These are phyloP conservation scores for Bauhinia variegata DNA, from an alignment of 306 rosid genomes.

Conservation along the genomic window DNA sequence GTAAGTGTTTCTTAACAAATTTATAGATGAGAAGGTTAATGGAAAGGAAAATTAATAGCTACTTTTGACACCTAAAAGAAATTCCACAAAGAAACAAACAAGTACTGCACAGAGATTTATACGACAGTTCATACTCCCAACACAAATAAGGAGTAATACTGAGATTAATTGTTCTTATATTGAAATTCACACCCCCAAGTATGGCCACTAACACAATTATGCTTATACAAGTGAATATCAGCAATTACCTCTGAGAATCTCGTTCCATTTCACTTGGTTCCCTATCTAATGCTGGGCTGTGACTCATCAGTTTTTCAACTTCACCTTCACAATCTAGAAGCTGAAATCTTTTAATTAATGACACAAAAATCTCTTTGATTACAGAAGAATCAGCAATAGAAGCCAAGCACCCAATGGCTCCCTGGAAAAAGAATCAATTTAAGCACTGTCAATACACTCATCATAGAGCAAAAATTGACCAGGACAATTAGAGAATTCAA, in stretches of 20 bases:
- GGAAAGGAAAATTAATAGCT: neutral
- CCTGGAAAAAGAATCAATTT: conserved; percentile 51
- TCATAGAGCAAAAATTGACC: conserved; percentile 19
- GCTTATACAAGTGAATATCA: conserved; percentile 15
- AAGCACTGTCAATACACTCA: conserved; percentile 8
- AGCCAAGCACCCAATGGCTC: conserved; percentile 84
- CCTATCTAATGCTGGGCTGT: conserved; percentile 34
- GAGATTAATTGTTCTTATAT: neutral
- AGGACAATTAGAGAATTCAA: conserved; percentile 15
- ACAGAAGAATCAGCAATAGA: conserved; percentile 74
- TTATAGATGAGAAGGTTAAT: neutral
- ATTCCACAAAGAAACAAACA: neutral
- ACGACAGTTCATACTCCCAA: neutral
- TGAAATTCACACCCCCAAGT: neutral
- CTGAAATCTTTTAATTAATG: conserved; percentile 60
- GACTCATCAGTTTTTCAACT: conserved; percentile 42
- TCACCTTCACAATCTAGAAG: conserved; percentile 49
- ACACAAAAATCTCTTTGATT: conserved; percentile 53
- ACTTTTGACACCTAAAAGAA: neutral
- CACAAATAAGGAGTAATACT: neutral
- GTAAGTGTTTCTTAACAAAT: neutral
- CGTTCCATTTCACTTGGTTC: conserved; percentile 47
- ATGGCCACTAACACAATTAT: conserved; percentile 8
- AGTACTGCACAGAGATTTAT: neutral
- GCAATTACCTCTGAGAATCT: conserved; percentile 58